Evolutionary conservation across 306 rosid genomes (phyloP), one percentile per base, ranked within the genome.

Genomic region (Gastrolobium bilobum): DNA sequence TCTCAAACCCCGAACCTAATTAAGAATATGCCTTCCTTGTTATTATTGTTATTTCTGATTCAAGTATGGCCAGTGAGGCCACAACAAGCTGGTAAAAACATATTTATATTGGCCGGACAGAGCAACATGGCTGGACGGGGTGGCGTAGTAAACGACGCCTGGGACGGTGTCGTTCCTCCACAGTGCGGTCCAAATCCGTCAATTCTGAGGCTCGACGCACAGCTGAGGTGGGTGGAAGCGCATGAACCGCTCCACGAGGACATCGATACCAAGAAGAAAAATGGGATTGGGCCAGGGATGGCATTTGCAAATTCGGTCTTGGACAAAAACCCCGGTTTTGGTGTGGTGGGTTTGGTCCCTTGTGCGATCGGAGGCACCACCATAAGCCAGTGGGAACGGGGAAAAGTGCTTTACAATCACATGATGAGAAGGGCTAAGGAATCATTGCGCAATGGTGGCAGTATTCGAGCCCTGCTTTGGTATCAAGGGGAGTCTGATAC

Each of bases 71-170:
- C 50, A 63, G 77, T 74, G 51, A 69, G 1, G 43, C 5, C 73
- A 10, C 68, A 54, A 48, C 63, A 77, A 66, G 60, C 74, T 9
- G 47, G 42, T 5, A 80, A 66, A 54, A 84, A 71, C 79, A 78
- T 91, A 14, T 91, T 94, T 75, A 89, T 94, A 70, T 61, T 92
- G n/a, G 97, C 92, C 9, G 98, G 99, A n/a, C 99, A 95, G 76
- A 95, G 99, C 86, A 92, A 95, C 91, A 95, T 95, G 98, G 99
- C 96, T 5, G 97, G 97, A 6, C 85, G 99, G 0, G 97, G 99
- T 4, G 99, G 99, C 34, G 88, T 92, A 0, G 13, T 63, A 0
- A 76, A 81, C 35, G 37, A 70, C 78, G 77, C 81, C 6, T 91
- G 99, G 98, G 90, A 91, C 71, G 92, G 92, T 26, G 74, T 88